Evolutionary conservation across 2,329 filamentous ascomycete species (phyloP).

Genomic region (Mycosphaerella sp.): DNA sequence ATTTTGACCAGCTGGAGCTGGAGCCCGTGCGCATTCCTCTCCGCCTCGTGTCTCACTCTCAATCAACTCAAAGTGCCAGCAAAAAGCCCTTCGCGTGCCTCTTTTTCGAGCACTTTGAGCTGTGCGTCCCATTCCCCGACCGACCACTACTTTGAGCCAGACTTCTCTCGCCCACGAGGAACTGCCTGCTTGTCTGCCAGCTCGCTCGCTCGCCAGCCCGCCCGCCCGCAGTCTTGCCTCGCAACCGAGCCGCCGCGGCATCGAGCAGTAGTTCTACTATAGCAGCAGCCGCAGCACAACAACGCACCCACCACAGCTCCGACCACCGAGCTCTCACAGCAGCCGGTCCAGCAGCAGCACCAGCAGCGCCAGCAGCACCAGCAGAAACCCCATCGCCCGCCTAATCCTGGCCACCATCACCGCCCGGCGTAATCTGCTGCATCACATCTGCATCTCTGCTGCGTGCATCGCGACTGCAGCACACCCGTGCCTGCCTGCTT

Average conservation of each 20-base stretch:
- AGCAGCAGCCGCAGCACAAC: neutral
- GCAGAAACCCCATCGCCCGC: neutral
- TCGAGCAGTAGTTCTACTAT: neutral
- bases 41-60: slow-evolving; percentile 4
- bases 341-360: neutral
- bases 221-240: slow-evolving; percentile 1
- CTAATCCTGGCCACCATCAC: neutral
- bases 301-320: neutral
- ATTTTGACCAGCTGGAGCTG: too few species aligned
- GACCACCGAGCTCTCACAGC: neutral
- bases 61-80: too few species aligned
- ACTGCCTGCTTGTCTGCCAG: too few species aligned
- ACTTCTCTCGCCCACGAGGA: too few species aligned
- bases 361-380: too few species aligned
- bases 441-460: slow-evolving; percentile 1
- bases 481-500: too few species aligned
- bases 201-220: neutral
- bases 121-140: slow-evolving; percentile 1
- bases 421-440: neutral
- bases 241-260: slow-evolving; percentile 5
- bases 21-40: neutral
- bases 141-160: too few species aligned
- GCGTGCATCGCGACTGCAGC: neutral
- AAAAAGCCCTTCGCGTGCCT: slow-evolving; percentile 7
- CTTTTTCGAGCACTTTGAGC: neutral